Evolutionary conservation across 192 early-diverging fungal genomes (phyloP), one percentile per base, ranked within the genome.

Genomic region (Backusella psychrophila): DNA sequence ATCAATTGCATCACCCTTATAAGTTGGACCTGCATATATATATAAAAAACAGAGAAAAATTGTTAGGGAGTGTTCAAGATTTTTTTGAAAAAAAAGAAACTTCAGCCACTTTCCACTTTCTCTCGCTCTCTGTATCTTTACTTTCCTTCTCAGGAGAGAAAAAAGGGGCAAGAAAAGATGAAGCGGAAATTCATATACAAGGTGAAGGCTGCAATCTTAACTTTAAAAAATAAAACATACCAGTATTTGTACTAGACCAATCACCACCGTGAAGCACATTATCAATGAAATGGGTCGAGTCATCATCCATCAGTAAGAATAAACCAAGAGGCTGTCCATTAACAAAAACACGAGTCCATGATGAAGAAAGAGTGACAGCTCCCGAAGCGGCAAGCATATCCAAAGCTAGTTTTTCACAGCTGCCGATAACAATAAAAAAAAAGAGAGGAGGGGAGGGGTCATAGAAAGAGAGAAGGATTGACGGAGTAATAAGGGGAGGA

Each of bases 281-380:
- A 31, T 79, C 74, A 71, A 79, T 66, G 42, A 79, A 68, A 49
- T 75, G 73, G 14, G 69, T 75, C 12, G 73, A 75, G 63, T 38
- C 53, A 66, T 86, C 85, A 35, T 86, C 85, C 49, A 81, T 83
- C 77, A 86, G 77, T 53, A 86, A 71, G 63, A 72, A 86, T 12
- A 86, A 69, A 71, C 85, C 85, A 63, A 78, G 82, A 53, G 78
- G 46, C 31, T 77, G 77, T 56, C 78, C 82, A 73, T 86, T 86
- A 65, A 86, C 76, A 41, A 76, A 86, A 0, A 86, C 75, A 76
- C 85, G 82, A 44, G 79, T 77, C 76, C 82, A 86, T 17, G 77
- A 75, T 15, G 75, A 77, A 63, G 81, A 83, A 33, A 84, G 85
- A 1, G 82, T 79, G 26, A 81, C 79, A 66, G 77, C 83, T 71